Percentiles rank a stretch among this genome's conserved stretches.
These are phyloP conservation scores for Takashimella tepidaria DNA, from an alignment of 1,284 basidiomycete genomes.

Conservation along the genomic window DNA sequence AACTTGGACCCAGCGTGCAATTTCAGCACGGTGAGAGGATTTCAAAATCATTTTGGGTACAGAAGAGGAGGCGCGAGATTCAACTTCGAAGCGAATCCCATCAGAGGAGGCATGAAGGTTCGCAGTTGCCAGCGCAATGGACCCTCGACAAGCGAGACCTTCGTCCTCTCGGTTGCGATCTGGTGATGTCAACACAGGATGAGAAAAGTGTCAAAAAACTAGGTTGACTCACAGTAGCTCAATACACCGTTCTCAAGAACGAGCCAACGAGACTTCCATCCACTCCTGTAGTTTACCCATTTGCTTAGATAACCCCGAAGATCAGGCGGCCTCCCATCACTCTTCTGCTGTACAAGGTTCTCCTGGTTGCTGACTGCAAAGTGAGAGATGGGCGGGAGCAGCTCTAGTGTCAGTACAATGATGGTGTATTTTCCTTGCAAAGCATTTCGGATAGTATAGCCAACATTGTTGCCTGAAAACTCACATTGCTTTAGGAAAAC, in stretches of 20 bases:
- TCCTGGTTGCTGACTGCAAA: slow-evolving; percentile 70
- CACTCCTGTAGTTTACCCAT: slow-evolving; percentile 52
- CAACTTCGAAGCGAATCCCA: slow-evolving; percentile 71
- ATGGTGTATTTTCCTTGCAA: too few relatives aligned
- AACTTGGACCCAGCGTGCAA: slow-evolving; percentile 77
- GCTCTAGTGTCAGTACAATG: too few relatives aligned
- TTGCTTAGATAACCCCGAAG: slow-evolving; percentile 60
- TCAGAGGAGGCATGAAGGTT: slow-evolving; percentile 54
- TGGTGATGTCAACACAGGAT: not conserved
- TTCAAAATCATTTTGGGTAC: slow-evolving; percentile 77
- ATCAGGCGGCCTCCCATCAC: slow-evolving; percentile 54
- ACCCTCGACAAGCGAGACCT: slow-evolving; percentile 75
- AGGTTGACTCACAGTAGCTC: slow-evolving; percentile 54
- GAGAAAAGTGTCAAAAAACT: not conserved
- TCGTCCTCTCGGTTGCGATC: slow-evolving; percentile 88
- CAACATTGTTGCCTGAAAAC: slow-evolving; percentile 39
- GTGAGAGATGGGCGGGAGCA: slow-evolving; percentile 2
- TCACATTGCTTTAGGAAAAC: slow-evolving; percentile 79
- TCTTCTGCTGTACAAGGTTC: slow-evolving; percentile 42
- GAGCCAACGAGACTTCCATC: slow-evolving; percentile 92
- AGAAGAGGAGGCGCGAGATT: slow-evolving; percentile 52
- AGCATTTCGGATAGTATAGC: not conserved
- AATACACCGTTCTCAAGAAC: slow-evolving; percentile 81
- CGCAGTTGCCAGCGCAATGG: slow-evolving; percentile 81
- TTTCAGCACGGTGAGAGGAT: slow-evolving; percentile 83